Conservation (phyloP, 2,329 filamentous ascomycete species). For the Bertia moriformis region DNA sequence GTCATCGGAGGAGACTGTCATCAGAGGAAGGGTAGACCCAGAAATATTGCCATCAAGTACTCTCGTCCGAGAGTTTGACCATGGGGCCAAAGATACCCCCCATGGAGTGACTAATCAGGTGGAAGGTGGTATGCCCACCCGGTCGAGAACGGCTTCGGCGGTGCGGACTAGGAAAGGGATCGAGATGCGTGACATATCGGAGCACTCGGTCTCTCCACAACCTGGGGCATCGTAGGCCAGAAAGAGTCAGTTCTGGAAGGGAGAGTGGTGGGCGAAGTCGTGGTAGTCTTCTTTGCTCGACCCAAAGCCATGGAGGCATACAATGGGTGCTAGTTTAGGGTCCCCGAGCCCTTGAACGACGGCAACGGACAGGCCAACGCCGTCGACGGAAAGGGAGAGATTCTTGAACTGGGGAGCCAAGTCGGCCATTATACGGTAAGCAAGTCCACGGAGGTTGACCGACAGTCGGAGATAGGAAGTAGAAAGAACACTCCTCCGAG, state of each 20-base stretch:
- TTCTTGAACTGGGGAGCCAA: not conserved
- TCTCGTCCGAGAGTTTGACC: constrained; percentile 8
- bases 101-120: constrained; percentile 13
- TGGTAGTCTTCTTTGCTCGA: constrained; percentile 11
- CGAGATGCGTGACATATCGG: constrained; percentile 5
- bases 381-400: constrained; percentile 7
- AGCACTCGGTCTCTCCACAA: constrained; percentile 7
- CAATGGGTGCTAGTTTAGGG: constrained; percentile 8
- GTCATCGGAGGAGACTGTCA: too few relatives aligned
- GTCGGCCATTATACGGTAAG: too few relatives aligned
- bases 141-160: constrained; percentile 6
- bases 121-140: constrained; percentile 5
- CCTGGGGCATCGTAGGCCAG: constrained; percentile 11
- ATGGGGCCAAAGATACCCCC: constrained; percentile 10
- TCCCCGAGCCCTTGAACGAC: constrained; percentile 6
- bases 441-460: too few relatives aligned
- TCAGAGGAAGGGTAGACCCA: constrained; percentile 4
- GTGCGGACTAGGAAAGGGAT: constrained; percentile 8
- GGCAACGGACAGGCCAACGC: constrained; percentile 6
- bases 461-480: too few relatives aligned
- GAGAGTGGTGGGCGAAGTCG: constrained; percentile 7
- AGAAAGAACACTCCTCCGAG: too few relatives aligned
- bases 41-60: constrained; percentile 6
- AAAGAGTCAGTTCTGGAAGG: constrained; percentile 6
- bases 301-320: constrained; percentile 12